phyloP scores from a whole-genome alignment of 768 basidiomycete genomes.

The Macrolepiota albuminosa region DNA sequence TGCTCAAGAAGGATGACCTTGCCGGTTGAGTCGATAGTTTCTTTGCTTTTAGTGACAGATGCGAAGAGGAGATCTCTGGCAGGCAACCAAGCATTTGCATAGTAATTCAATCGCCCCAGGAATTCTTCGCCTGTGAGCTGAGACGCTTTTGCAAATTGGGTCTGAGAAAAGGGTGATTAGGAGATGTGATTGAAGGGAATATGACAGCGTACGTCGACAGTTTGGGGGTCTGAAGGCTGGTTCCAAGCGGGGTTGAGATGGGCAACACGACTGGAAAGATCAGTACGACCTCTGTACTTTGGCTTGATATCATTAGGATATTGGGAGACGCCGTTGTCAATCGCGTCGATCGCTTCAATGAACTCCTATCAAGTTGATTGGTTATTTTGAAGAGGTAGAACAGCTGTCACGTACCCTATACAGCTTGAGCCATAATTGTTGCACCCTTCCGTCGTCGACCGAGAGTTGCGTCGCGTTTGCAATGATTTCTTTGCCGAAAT shows the following conservation, averaged over 20 bases:
- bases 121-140: conserved; percentile 84
- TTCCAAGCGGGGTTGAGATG: conserved; percentile 93
- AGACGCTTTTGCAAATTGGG: conserved; percentile 76
- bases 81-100: conserved; percentile 87
- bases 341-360: conserved; percentile 90
- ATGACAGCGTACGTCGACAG: conserved; percentile 58
- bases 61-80: conserved; percentile 73
- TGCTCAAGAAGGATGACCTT: conserved; percentile 75
- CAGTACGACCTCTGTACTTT: conserved; percentile 73
- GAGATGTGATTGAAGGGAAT: not conserved
- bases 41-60: conserved; percentile 53
- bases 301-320: conserved; percentile 64
- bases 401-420: conserved; percentile 56
- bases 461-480: conserved; percentile 50
- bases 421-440: conserved; percentile 79
- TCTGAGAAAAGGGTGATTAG: conserved; percentile 31
- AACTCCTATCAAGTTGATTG: conserved; percentile 55
- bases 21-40: conserved; percentile 61
- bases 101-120: conserved; percentile 70
- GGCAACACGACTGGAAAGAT: conserved; percentile 80
- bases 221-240: conserved; percentile 57
- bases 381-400: not conserved
- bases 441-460: conserved; percentile 56
- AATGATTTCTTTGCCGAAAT: conserved; percentile 87
- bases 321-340: conserved; percentile 92